Evolutionary conservation across 768 basidiomycete genomes (phyloP), one percentile per base, ranked within the genome.

Genomic region (Leccinum broughii): DNA sequence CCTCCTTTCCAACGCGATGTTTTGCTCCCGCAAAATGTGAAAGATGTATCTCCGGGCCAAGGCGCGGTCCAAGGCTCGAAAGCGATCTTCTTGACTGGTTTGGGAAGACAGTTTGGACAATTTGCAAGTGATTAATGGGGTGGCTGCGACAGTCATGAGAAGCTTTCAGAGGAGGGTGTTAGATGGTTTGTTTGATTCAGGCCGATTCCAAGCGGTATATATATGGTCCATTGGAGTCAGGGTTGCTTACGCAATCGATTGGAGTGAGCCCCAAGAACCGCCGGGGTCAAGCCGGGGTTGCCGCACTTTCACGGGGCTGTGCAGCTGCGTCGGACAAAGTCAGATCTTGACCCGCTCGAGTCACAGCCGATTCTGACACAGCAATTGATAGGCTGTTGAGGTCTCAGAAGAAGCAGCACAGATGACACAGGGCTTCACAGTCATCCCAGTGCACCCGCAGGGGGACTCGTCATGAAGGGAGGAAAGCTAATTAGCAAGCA

Each of bases 81-180:
- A 69, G 30, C 61, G 67, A 24, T 75, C 73, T 34, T 74, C 62
- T 61, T 64, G 64, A 28, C 24, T 57, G 5, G 51, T 57, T 2
- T 63, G 57, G 28, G 72, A 62, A 30, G 72, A 57, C 72, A 75
- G 63, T 58, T 74, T 74, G 72, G 68, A 59, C 74, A 74, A 62
- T 58, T 74, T 75, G 66, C 50, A 66, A 32, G 58, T 24, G n/a
- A 66, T 60, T 7, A 55, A 17, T 3, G 62, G 2, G 20, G 72
- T 35, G 11, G 70, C 65, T 35, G 51, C 48, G 46, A 55, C 54
- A 6, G 72, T 75, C 74, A 74, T 74, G 9, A 17, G 20, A 60
- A 49, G 20, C 20, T 56, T 46, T 57, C 4, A 3, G 32, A 41
- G 26, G 28, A 24, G n/a, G 15, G 17, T 4, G 20, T 39, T 20